phyloP scores from a whole-genome alignment of 106 monocot species.

The Triglochin maritima region DNA sequence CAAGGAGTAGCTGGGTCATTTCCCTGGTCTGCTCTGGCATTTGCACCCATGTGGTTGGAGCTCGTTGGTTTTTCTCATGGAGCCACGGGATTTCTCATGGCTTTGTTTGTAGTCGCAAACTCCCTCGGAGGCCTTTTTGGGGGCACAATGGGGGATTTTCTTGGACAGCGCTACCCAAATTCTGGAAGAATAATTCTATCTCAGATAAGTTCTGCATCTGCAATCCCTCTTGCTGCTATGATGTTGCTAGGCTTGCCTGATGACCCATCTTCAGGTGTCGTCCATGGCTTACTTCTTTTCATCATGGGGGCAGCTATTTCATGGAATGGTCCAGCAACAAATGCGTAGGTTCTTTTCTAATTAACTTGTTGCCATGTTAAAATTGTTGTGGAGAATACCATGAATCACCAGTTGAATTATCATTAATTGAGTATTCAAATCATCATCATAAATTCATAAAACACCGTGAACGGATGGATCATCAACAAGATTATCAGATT shows the following conservation, averaged over 20 bases:
- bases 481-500: too few relatives aligned
- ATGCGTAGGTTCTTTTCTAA: conserved; percentile 45
- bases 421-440: not conserved
- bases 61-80: conserved; percentile 77
- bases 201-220: conserved; percentile 78
- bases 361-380: too few relatives aligned
- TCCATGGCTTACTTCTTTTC: conserved; percentile 56
- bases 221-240: conserved; percentile 75
- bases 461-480: too few relatives aligned
- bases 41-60: conserved; percentile 90
- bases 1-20: conserved; percentile 88
- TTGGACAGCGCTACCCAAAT: conserved; percentile 49
- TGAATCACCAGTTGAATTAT: too few relatives aligned
- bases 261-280: conserved; percentile 42
- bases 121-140: conserved; percentile 70
- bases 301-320: conserved; percentile 82
- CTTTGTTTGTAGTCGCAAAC: conserved; percentile 38
- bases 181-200: conserved; percentile 79
- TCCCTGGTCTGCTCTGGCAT: conserved; percentile 85
- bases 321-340: conserved; percentile 89
- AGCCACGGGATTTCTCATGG: conserved; percentile 49
- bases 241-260: conserved; percentile 58
- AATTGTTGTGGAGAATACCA: too few relatives aligned
- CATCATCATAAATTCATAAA: too few relatives aligned
- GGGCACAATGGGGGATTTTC: conserved; percentile 73